Base-by-base conservation (phyloP, 129 eudicot species). In the Ambrosia artemisiifolia region DNA sequence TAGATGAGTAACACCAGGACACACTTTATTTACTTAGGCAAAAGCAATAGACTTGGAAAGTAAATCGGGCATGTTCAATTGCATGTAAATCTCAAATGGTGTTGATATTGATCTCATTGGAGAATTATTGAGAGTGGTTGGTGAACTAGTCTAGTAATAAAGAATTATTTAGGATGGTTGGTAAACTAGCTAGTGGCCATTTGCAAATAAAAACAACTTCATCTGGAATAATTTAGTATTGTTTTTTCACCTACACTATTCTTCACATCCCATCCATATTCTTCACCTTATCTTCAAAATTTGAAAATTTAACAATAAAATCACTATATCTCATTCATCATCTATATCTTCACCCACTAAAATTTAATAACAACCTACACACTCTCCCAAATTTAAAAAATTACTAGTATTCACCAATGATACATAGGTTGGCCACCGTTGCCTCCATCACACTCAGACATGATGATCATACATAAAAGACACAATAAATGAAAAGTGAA, bases 101-200 rank as follows among this genome's bases (percentile, higher is more conserved):
- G 43, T 73, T 62, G 40, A 47, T 70, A 33, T 46, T 61, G 48
- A 46, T 28, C 53, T 47, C 14, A 12, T 60, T 47, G 47, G 63
- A 62, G 38, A 18, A 47, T 46, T 47, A 19, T 47, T 73, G 13
- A 18, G 6, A 56, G 11, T 46, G 36, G 77, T 61, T 48, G 69
- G 77, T 16, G 32, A 43, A 46, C 19, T 16, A 60, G 48, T 60
- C 53, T 47, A 40, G 44, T 47, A 62, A 73, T 33, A 46, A 62
- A 62, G 38, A 34, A 47, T 46, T 47, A 19, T 48, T 73, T 12
- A 18, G 6, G 68, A 16, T 62, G 36, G 77, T 47, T 49, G 69
- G 77, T 16, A 44, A 43, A 46, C 43, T 36, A 36, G 43, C 20
- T 17, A 60, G 61, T 61, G 69, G 69, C 8, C 61, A 53, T 50